Conservation (phyloP, 2,329 filamentous ascomycete species). For the Fusarium xyrophilum region DNA sequence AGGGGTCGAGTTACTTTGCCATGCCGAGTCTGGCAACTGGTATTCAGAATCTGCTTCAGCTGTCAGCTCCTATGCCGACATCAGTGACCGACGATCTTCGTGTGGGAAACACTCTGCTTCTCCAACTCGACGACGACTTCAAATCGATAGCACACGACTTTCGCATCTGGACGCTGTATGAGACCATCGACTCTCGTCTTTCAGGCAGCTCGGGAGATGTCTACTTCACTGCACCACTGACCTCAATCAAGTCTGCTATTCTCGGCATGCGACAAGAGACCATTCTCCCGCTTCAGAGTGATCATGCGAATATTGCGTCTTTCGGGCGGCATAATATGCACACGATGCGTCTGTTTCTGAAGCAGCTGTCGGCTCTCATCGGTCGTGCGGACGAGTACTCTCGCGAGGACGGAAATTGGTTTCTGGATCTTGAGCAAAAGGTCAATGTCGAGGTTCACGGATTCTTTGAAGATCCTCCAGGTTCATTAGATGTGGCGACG, state of each 20-base stretch:
- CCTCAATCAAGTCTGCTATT: slow-evolving; percentile 63
- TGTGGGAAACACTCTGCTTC: slow-evolving; percentile 57
- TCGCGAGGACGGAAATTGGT: slow-evolving; percentile 48
- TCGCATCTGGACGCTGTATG: slow-evolving; percentile 68
- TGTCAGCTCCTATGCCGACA: slow-evolving; percentile 58
- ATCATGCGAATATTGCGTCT: slow-evolving; percentile 62
- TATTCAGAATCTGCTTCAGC: slow-evolving; percentile 59
- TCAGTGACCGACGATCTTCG: slow-evolving; percentile 59
- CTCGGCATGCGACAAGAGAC: slow-evolving; percentile 59
- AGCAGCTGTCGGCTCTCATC: slow-evolving; percentile 46
- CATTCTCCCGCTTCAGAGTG: slow-evolving; percentile 61
- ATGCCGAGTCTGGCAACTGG: slow-evolving; percentile 62
- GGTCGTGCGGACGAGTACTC: slow-evolving; percentile 45
- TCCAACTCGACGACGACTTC: slow-evolving; percentile 62
- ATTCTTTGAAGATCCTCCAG: slow-evolving; percentile 64
- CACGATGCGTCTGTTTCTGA: slow-evolving; percentile 53
- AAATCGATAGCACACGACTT: slow-evolving; percentile 63
- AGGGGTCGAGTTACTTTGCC: slow-evolving; percentile 68
- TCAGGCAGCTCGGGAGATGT: slow-evolving; percentile 55
- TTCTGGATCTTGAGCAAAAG: slow-evolving; percentile 57
- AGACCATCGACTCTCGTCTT: slow-evolving; percentile 66
- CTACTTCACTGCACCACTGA: slow-evolving; percentile 65
- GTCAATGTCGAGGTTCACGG: slow-evolving; percentile 64
- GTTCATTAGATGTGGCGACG: slow-evolving; percentile 43
- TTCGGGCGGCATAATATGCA: slow-evolving; percentile 59